These are phyloP conservation scores for Pseudonitzschia multiseries DNA, from an alignment of 108 stramenopile genomes.

Conservation along the genomic window DNA sequence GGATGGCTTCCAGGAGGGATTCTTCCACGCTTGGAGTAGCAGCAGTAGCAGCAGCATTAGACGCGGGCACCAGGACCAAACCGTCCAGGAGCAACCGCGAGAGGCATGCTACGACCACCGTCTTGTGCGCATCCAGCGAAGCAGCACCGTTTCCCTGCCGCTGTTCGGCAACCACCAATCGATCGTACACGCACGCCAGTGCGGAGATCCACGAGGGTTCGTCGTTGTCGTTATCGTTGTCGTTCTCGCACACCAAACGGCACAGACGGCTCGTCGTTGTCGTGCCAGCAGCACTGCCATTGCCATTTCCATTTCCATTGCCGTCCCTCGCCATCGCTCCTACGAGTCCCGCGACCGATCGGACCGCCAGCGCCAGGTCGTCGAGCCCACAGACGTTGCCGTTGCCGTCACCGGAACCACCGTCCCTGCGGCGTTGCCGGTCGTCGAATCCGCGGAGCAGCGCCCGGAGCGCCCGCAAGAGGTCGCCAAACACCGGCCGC, in stretches of 20 bases:
- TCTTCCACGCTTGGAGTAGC: conserved; percentile 18
- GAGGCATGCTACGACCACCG: conserved; percentile 16
- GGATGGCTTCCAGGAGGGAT: conserved; percentile 31
- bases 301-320: too few species aligned
- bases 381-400: background rate
- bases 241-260: conserved; percentile 19
- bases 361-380: background rate
- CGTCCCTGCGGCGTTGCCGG: background rate
- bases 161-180: background rate
- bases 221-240: too few species aligned
- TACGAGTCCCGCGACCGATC: conserved; percentile 13
- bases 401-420: background rate
- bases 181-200: conserved; percentile 30
- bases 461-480: conserved; percentile 10
- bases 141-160: background rate
- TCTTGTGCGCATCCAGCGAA: background rate
- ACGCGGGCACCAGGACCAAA: conserved; percentile 5
- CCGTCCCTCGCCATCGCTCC: background rate
- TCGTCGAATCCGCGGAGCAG: background rate
- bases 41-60: too few species aligned
- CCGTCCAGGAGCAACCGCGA: conserved; percentile 38
- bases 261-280: conserved; percentile 17
- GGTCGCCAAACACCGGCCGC: background rate
- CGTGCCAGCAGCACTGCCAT: background rate
- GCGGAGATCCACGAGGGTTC: conserved; percentile 18